Evolutionary conservation across 2,329 filamentous ascomycete species (phyloP), one percentile per base, ranked within the genome.

Genomic region (Dactylonectria estremocensis): DNA sequence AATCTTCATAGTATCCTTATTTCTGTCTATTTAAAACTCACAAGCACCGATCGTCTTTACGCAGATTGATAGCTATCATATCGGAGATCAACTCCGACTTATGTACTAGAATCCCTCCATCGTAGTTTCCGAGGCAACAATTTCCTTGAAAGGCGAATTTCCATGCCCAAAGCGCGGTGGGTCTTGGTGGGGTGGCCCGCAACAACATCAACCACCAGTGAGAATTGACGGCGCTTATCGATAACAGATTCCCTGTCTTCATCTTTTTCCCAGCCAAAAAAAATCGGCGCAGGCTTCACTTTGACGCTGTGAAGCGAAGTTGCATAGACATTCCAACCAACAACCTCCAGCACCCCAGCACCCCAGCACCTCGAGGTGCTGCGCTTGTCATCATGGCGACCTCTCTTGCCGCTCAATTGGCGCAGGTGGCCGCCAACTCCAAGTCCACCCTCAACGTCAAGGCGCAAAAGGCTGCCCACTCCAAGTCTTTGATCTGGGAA

Each of bases 401-500:
- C 68, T 92, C 94, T 79, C 92, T 99, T 75, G 93, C 95, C 83
- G 91, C 94, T 85, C 97, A 99, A 88, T 87, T 99, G 85, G 94
- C 95, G 86, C 91, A 94, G 80, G 95, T 99, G 79, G 94, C 95
- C 75, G 91, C 93, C 73, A 93, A 93, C 78, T 97, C 94, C 76
- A 97, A 95, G 75, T 92, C 95, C 79, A 92, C 95, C 74, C 89
- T 98, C 77, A 94, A 98, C 80, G 88, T 97, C 75, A 97, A 97
- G 83, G 94, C 95, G 77, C 95, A 98, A 84, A 95, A 95, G 82
- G 90, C 93, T 68, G 91, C 94, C 70, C 96, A 99, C 83, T 94
- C 94, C 72, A 95, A 98, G 82, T 99, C 96, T 60, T 85, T 99
- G 69, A 93, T 99, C 67, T 99, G 97, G 84, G 95, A 97, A 75